Conservation (phyloP, 208 protist genomes). For the Crithidia brevicula region DNA sequence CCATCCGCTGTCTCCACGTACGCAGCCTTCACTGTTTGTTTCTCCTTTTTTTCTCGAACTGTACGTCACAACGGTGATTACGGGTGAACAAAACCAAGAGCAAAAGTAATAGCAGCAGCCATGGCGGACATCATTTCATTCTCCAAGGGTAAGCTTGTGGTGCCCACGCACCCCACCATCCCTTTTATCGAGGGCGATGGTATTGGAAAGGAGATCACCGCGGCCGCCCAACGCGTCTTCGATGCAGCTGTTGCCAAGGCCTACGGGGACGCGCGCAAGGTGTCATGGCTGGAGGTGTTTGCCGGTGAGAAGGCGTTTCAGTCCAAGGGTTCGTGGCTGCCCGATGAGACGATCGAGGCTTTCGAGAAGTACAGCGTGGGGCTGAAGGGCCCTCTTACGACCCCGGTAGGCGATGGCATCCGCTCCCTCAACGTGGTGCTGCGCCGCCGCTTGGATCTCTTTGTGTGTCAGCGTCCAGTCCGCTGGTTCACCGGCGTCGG, state of each 20-base stretch:
- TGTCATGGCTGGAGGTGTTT: conserved; percentile 51
- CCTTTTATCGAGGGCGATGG: conserved; percentile 62
- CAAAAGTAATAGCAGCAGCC: neutral
- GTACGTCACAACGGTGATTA: no score
- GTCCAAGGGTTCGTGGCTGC: conserved; percentile 31
- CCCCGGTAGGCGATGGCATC: conserved; percentile 52
- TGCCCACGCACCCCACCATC: conserved; percentile 44
- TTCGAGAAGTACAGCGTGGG: conserved; percentile 41
- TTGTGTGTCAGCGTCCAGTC: conserved; percentile 54
- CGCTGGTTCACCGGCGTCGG: conserved; percentile 52
- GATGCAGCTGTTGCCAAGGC: conserved; percentile 48
- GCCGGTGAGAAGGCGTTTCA: conserved; percentile 45
- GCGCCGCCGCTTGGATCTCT: conserved; percentile 50
- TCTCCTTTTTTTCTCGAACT: no score
- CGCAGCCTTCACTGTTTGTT: no score
- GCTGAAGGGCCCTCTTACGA: conserved; percentile 49
- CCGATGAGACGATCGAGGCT: conserved; percentile 43
- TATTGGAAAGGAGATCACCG: conserved; percentile 50
- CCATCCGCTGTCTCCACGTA: no score
- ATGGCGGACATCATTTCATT: conserved; percentile 31
- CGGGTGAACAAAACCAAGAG: neutral
- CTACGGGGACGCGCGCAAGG: conserved; percentile 33
- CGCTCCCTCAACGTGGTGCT: conserved; percentile 64
- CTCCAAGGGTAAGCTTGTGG: conserved; percentile 19
- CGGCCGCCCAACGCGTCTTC: conserved; percentile 34